A percentile compares a stretch with the other conserved stretches of the same genome.
phyloP scores from a whole-genome alignment of 192 early-diverging fungal genomes.

The Podila minutissima region DNA sequence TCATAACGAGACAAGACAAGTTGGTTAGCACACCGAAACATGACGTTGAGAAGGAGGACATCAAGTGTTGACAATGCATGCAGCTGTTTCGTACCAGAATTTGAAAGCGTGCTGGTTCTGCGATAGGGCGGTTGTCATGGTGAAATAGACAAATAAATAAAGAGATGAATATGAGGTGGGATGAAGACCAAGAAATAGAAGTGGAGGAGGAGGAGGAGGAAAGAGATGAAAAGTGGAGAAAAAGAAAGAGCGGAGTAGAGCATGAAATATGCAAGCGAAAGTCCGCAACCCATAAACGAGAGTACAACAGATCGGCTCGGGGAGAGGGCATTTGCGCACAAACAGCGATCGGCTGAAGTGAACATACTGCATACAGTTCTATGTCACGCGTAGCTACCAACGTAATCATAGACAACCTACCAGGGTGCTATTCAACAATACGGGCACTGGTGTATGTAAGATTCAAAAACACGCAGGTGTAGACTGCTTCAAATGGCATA shows the following conservation, averaged over 20 bases:
- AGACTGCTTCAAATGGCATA: too few species aligned
- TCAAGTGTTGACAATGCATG: not conserved
- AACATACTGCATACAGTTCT: too few species aligned
- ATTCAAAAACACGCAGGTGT: too few species aligned
- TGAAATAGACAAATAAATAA: not conserved
- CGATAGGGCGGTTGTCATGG: constrained; percentile 4
- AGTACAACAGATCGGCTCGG: not conserved
- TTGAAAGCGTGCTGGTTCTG: constrained; percentile 36
- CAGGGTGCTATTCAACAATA: too few species aligned
- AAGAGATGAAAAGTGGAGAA: constrained; percentile 1
- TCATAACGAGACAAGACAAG: not conserved
- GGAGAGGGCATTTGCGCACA: not conserved
- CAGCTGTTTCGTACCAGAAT: constrained; percentile 16
- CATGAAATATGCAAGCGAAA: not conserved
- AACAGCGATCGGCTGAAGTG: too few species aligned
- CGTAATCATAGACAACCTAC: too few species aligned
- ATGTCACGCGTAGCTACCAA: too few species aligned
- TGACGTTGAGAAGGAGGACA: not conserved
- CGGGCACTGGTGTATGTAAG: too few species aligned
- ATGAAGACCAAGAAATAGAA: not conserved
- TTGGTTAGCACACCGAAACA: not conserved
- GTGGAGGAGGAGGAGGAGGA: not conserved
- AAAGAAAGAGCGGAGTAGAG: not conserved
- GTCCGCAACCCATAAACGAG: not conserved
- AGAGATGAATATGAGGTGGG: not conserved